Percentiles rank a stretch among this genome's conserved stretches.
These are phyloP conservation scores for Debaryomycetaceae sp. DNA, from an alignment of 1,139 yeast genomes.

Conservation along the genomic window DNA sequence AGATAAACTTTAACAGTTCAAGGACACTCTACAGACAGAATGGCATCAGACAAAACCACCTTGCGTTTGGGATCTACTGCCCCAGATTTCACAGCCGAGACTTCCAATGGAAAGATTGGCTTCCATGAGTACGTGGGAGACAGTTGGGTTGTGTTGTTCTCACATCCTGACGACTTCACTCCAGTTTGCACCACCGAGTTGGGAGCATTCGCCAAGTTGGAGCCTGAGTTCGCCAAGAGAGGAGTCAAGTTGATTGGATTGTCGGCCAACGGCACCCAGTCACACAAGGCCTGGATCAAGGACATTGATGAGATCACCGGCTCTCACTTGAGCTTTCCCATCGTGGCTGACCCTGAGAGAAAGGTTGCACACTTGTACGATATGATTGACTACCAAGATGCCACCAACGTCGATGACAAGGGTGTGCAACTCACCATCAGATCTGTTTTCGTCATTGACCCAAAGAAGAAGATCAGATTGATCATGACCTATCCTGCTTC, in stretches of 20 bases:
- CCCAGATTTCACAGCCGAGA: slow-evolving; percentile 73
- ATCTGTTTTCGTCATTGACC: slow-evolving; percentile 81
- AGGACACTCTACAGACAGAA: slow-evolving; percentile 1
- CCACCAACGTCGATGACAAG: slow-evolving; percentile 70
- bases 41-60: slow-evolving; percentile 12
- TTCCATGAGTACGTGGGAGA: slow-evolving; percentile 76
- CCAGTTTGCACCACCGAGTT: slow-evolving; percentile 90
- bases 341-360: slow-evolving; percentile 73
- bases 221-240: slow-evolving; percentile 77
- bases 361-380: slow-evolving; percentile 68
- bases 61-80: slow-evolving; percentile 64
- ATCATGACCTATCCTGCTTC: slow-evolving; percentile 80
- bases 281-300: slow-evolving; percentile 77
- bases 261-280: slow-evolving; percentile 66
- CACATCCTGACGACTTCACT: slow-evolving; percentile 87
- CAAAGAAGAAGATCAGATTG: slow-evolving; percentile 68
- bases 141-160: slow-evolving; percentile 75
- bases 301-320: slow-evolving; percentile 79
- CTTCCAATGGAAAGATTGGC: slow-evolving; percentile 70
- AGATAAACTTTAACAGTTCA: not conserved
- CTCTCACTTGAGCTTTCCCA: slow-evolving; percentile 67
- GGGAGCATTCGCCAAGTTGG: slow-evolving; percentile 82
- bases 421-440: slow-evolving; percentile 76
- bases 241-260: slow-evolving; percentile 75
- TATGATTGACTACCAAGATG: slow-evolving; percentile 83